Base-by-base conservation (phyloP, 441 rosid species). In the Pelargonium myrrhifolium region DNA sequence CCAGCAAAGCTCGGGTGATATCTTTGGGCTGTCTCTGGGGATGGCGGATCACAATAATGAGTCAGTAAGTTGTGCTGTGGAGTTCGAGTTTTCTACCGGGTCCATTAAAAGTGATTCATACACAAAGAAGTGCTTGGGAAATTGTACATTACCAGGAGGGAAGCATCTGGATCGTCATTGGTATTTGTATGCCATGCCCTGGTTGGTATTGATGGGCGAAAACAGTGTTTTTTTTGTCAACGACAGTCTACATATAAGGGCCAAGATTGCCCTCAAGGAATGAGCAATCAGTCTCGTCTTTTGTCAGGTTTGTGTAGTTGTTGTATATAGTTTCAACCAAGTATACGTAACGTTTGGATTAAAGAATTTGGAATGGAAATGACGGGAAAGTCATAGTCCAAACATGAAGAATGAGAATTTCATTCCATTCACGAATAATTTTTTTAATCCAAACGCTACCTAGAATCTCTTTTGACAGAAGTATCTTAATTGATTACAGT, bases 171-270 rank as follows among this genome's bases (percentile, higher is more conserved):
- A 96, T 0, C 83, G 3, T 2, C 31, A 76, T 63, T 62, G 82
- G 17, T 84, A 92, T 79, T 73, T 94, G 42, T 82, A 86, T 65
- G 80, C 74, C 4, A 74, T 84, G 22, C 78, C 91, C 0, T 94
- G 93, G 96, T 74, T 82, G 0, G 67, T 72, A 1, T 88, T 94
- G 76, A 79, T 79, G 81, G 85, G 85, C 0, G 86, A 85, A 1
- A 89, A 87, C 73, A 81, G 85, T 62, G 77, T 49, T 10, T 86
- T 82, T 83, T 88, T 94, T 84, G 87, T 92, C 72, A 87, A 88
- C 28, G 92, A 78, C 10, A 71, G 82, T 68, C 98, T 94, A 58
- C 93, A 94, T 76, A 91, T 94, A 35, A 80, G 92, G 68, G 97
- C 90, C 0, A 87, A 88, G 77, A 88, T 94, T 70, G 83, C 93